phyloP scores from a whole-genome alignment of 257 asterid genomes.

The Solanum medicagineum region DNA sequence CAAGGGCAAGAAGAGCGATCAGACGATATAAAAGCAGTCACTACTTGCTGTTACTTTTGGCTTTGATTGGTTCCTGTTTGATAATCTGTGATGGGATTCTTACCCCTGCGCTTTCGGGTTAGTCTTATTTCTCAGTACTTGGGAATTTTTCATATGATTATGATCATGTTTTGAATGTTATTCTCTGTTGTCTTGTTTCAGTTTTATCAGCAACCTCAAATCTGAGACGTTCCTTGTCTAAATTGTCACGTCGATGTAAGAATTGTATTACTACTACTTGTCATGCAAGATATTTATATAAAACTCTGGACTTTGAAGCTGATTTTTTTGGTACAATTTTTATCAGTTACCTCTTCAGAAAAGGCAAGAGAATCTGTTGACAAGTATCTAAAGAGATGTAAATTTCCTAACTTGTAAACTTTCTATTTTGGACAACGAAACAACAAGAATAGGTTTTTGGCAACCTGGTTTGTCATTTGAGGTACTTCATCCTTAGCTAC shows the following conservation, averaged over 20 bases:
- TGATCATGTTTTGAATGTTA: not conserved
- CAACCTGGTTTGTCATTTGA: not conserved
- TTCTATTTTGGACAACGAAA: not conserved
- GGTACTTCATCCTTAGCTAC: not conserved
- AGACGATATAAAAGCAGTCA: slow-evolving; percentile 65
- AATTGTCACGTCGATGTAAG: slow-evolving; percentile 53
- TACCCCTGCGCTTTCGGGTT: slow-evolving; percentile 93
- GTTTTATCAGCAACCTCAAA: slow-evolving; percentile 74
- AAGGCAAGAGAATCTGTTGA: slow-evolving; percentile 33
- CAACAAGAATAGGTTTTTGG: no score
- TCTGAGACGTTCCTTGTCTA: slow-evolving; percentile 63
- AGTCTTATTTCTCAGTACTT: not conserved
- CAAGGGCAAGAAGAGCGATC: slow-evolving; percentile 55
- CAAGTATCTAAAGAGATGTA: slow-evolving; percentile 44
- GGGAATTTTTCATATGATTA: not conserved
- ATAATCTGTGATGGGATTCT: slow-evolving; percentile 75
- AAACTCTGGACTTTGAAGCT: not conserved
- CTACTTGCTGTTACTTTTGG: slow-evolving; percentile 54
- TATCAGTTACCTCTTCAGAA: slow-evolving; percentile 46
- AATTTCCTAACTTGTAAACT: slow-evolving; percentile 7
- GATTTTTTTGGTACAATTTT: not conserved
- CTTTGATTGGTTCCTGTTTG: slow-evolving; percentile 90
- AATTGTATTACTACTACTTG: not conserved
- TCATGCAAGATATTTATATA: not conserved
- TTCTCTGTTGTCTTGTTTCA: slow-evolving; percentile 11